Evolutionary conservation across 2,329 filamentous ascomycete species (phyloP).

Genomic region (Thyridium curvatum): DNA sequence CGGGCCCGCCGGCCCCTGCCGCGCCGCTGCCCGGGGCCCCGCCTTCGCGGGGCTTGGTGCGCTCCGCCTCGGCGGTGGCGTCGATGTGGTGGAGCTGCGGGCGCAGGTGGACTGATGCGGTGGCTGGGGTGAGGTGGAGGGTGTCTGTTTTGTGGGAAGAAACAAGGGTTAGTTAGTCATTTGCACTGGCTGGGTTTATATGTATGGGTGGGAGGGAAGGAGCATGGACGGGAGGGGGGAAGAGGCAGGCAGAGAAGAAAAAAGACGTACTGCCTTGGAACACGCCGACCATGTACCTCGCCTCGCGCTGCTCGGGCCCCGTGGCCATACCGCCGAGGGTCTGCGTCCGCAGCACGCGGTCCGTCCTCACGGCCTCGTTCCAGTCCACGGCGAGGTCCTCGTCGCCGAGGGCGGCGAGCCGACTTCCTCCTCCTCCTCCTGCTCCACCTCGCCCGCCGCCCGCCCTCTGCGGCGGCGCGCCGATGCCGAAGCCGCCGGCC

Average conservation of each 20-base stretch:
- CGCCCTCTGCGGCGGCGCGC: constrained; percentile 31
- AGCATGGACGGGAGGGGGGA: background rate
- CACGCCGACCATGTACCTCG: constrained; percentile 88
- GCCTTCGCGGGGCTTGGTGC: constrained; percentile 17
- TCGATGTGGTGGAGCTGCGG: constrained; percentile 93
- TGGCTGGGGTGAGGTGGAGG: constrained; percentile 78
- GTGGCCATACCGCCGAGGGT: constrained; percentile 73
- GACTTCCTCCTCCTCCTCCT: constrained; percentile 27
- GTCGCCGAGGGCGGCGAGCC: constrained; percentile 17
- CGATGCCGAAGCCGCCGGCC: constrained; percentile 65
- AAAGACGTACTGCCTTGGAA: constrained; percentile 67
- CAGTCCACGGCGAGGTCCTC: constrained; percentile 52
- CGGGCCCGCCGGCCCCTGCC: constrained; percentile 24
- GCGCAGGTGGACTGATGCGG: constrained; percentile 79
- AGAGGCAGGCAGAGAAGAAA: background rate
- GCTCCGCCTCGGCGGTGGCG: constrained; percentile 68
- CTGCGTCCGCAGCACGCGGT: constrained; percentile 70
- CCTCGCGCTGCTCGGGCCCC: constrained; percentile 49
- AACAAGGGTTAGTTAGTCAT: constrained; percentile 10
- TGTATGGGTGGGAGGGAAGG: background rate
- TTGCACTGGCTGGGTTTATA: background rate
- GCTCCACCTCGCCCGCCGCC: constrained; percentile 30
- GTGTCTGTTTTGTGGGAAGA: constrained; percentile 49
- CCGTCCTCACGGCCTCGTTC: constrained; percentile 60
- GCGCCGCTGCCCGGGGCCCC: constrained; percentile 21